These are phyloP conservation scores for Lignosus rhinocerotis DNA, from an alignment of 1,284 basidiomycete species.

Conservation along the genomic window DNA sequence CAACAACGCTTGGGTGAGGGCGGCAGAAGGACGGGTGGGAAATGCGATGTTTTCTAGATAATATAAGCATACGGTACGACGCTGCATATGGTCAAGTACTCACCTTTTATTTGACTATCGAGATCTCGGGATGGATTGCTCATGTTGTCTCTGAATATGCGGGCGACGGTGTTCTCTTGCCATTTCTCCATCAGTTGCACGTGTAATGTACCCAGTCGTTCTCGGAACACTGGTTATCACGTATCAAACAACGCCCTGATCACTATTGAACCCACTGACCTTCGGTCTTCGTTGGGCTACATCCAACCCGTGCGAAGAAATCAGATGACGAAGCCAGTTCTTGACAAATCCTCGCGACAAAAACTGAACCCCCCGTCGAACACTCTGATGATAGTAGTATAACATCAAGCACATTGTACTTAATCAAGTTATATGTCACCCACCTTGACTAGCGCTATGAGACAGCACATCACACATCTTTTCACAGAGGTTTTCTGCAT, in stretches of 20 bases:
- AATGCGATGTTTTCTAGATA: constrained; percentile 4
- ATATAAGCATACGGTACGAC: not conserved
- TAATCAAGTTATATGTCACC: constrained; percentile 9
- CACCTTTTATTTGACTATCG: not conserved
- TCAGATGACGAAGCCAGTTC: constrained; percentile 8
- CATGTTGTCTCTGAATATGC: constrained; percentile 23
- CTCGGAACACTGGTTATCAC: constrained; percentile 43
- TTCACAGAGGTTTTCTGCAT: constrained; percentile 46
- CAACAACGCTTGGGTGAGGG: constrained; percentile 54
- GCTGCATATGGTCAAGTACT: too few species aligned
- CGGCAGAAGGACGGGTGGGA: constrained; percentile 49
- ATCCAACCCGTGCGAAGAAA: constrained; percentile 32
- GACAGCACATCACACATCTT: constrained; percentile 43
- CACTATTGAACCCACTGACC: constrained; percentile 34
- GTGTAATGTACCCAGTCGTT: constrained; percentile 40
- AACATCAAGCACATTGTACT: not conserved
- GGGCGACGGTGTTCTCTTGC: constrained; percentile 43
- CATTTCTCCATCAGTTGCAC: constrained; percentile 48
- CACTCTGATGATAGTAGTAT: constrained; percentile 8
- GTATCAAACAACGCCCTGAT: constrained; percentile 3
- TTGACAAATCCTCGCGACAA: constrained; percentile 44
- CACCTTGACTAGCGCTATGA: constrained; percentile 37
- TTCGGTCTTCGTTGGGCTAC: constrained; percentile 35
- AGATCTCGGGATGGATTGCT: not conserved
- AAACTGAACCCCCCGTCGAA: constrained; percentile 36